Evolutionary conservation across 2,329 filamentous ascomycete genomes (phyloP).

Genomic region (Samsoniella hepiali): DNA sequence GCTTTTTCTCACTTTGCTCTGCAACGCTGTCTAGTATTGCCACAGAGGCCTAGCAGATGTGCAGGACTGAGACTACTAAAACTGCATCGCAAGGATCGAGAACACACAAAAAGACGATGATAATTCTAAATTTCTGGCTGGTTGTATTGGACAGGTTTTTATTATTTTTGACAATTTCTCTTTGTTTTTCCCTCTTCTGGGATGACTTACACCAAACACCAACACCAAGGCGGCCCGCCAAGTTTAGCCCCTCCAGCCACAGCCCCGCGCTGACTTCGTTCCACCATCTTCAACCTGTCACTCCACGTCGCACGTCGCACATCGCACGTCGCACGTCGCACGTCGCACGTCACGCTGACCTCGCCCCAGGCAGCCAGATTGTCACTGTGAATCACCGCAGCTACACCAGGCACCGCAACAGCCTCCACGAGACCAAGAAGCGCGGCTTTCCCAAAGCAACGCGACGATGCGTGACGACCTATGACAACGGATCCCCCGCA

Average conservation of each 20-base stretch:
- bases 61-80: too few species aligned
- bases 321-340: too few species aligned
- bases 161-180: too few species aligned
- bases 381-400: background rate
- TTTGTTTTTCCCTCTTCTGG: too few species aligned
- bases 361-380: slow-evolving; percentile 5
- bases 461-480: slow-evolving; percentile 13
- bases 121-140: too few species aligned
- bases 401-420: background rate
- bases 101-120: too few species aligned
- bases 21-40: too few species aligned
- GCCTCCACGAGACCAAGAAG: background rate
- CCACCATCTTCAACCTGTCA: background rate
- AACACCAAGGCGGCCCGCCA: too few species aligned
- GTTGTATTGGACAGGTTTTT: too few species aligned
- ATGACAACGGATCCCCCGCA: background rate
- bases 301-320: background rate
- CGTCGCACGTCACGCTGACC: background rate
- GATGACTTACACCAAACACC: background rate
- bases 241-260: background rate
- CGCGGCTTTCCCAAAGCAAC: background rate
- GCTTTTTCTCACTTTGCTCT: too few species aligned
- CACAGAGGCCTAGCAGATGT: too few species aligned
- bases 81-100: too few species aligned
- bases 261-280: slow-evolving; percentile 1